A percentile compares a stretch with the other conserved stretches of the same genome.
Evolutionary conservation across 768 basidiomycete species (phyloP).

Genomic region (Lyophyllum shimeji): DNA sequence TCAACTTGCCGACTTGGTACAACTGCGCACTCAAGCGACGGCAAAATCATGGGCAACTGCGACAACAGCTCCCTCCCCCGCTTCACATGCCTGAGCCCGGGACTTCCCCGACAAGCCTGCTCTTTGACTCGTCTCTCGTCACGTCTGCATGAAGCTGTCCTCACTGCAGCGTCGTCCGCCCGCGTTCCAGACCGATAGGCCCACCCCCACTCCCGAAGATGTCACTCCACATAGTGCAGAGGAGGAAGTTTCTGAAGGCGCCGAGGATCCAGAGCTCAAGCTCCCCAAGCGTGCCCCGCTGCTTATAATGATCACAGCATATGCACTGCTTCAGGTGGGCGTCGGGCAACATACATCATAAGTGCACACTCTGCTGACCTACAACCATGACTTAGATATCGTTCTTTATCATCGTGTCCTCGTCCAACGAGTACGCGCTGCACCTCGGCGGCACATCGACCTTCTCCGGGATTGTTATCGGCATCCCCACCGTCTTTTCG

Average conservation of each 20-base stretch:
- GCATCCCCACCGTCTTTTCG: conserved; percentile 64
- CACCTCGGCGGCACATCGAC: conserved; percentile 66
- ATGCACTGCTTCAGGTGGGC: conserved; percentile 26
- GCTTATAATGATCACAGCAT: conserved; percentile 42
- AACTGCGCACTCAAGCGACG: too few species aligned
- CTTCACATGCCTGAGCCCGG: neutral
- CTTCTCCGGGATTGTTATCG: conserved; percentile 67
- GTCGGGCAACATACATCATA: too few species aligned
- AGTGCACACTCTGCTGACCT: neutral
- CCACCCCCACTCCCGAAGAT: neutral
- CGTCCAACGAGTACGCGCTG: conserved; percentile 61
- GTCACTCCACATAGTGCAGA: neutral
- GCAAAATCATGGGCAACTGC: neutral
- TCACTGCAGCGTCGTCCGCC: neutral
- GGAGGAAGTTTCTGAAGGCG: neutral
- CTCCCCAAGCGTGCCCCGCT: conserved; percentile 48
- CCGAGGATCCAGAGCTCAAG: conserved; percentile 37
- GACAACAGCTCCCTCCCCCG: neutral
- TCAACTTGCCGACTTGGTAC: too few species aligned
- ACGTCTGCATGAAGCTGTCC: neutral
- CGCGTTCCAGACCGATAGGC: neutral
- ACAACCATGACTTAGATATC: conserved; percentile 40
- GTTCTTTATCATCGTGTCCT: conserved; percentile 71
- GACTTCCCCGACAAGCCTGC: neutral
- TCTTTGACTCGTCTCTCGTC: neutral